Evolutionary conservation across 2,329 filamentous ascomycete genomes (phyloP), one percentile per base, ranked within the genome.

Genomic region (Phyllosticta citribraziliensis): DNA sequence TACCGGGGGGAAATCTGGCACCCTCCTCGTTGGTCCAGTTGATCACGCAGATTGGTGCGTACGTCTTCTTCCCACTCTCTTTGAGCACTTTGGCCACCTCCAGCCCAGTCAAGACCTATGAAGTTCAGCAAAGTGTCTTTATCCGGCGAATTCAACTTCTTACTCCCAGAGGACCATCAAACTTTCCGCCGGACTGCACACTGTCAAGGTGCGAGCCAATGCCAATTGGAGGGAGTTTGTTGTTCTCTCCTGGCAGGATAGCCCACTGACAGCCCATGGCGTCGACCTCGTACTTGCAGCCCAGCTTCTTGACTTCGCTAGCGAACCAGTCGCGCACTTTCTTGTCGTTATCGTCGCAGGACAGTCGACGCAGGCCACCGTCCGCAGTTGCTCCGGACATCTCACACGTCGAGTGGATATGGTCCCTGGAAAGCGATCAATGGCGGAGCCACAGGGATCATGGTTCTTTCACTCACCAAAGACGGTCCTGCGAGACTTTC

Each of bases 1-100:
- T 56, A 56, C 56, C 56, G 9, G 54, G 54, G 2, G 50, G 47
- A 40, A 53, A 52, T 14, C 64, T 52, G 4, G 63, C 65, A 19
- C 65, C 65, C 56, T 66, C 64, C 35, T 66, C 65, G 24, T 65
- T 65, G 12, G 64, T 65, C 64, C 64, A 66, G 53, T 65, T 58
- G 24, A 66, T 55, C 11, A 65, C 60, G 10, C 54, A 56, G 12
- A 66, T 52, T 10, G 65, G 65, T 9, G 61, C 64, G 27, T 62
- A 64, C 9, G 70, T 72, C 30, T 66, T 54, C n/a, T 67, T 62
- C 5, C 66, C 63, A 56, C 70, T 71, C 33, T 75, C 72, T 54
- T 72, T 68, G 17, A 76, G 27, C 2, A 62, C 59, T 54, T 61
- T 56, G 30, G 63, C 27, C 5, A 64, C 63, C 24, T 64, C 64